Evolutionary conservation across 1,139 yeast species (phyloP).

Genomic region (Hyphopichia pseudoburtonii): DNA sequence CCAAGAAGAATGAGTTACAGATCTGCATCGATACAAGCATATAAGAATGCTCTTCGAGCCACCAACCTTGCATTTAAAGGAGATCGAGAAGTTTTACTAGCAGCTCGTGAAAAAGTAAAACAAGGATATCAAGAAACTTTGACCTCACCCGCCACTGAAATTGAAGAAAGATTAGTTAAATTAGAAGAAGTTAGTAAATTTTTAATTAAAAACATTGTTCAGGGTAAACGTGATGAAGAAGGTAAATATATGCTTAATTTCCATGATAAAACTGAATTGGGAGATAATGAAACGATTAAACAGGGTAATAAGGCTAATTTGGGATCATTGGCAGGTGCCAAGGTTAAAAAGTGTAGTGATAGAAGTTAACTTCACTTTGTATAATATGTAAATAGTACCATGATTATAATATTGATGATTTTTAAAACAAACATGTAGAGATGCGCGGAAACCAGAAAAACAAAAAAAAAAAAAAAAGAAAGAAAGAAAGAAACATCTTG

Average conservation of each 20-base stretch:
- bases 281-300: constrained; percentile 71
- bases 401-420: no score
- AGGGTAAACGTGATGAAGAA: constrained; percentile 60
- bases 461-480: not conserved
- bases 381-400: no score
- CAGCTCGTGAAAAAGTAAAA: constrained; percentile 67
- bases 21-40: constrained; percentile 50
- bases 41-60: constrained; percentile 70
- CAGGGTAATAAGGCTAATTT: constrained; percentile 29
- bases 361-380: constrained; percentile 6
- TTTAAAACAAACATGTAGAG: no score
- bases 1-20: no score
- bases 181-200: constrained; percentile 70
- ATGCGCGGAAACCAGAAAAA: no score
- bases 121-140: constrained; percentile 51
- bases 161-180: constrained; percentile 54
- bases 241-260: constrained; percentile 59
- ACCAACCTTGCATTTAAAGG: constrained; percentile 64
- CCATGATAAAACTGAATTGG: constrained; percentile 81
- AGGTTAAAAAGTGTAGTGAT: constrained; percentile 24
- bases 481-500: constrained; percentile 1
- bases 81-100: constrained; percentile 52
- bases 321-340: constrained; percentile 46
- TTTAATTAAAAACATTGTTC: constrained; percentile 75
- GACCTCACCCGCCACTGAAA: constrained; percentile 29